phyloP scores from a whole-genome alignment of 352 stramenopile species.

The Pythium pyrilobum region DNA sequence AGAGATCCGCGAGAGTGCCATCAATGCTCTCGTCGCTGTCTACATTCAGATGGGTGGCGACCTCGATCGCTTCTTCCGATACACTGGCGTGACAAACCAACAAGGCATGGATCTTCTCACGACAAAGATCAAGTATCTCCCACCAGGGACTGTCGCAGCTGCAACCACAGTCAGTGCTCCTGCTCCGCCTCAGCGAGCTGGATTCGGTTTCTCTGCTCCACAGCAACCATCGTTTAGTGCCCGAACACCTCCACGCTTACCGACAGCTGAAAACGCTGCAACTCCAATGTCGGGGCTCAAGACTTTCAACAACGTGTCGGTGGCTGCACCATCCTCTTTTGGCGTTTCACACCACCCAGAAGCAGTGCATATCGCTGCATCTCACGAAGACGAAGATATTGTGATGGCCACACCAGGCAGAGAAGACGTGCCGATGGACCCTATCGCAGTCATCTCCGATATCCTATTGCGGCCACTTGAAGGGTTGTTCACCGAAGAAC shows the following conservation, averaged over 20 bases:
- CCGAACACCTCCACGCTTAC: conserved; percentile 19
- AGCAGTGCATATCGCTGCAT: neutral
- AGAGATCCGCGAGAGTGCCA: conserved; percentile 73
- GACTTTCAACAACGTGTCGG: conserved; percentile 19
- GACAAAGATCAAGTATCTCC: conserved; percentile 74
- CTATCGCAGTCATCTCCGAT: conserved; percentile 18
- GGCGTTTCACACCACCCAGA: neutral
- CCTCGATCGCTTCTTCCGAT: conserved; percentile 74
- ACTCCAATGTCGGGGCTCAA: conserved; percentile 30
- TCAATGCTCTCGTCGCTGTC: conserved; percentile 65
- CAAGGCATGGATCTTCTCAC: conserved; percentile 77
- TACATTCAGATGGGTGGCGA: conserved; percentile 63
- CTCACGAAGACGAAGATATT: conserved; percentile 42
- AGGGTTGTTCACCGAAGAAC: conserved; percentile 47
- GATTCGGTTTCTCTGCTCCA: conserved; percentile 18
- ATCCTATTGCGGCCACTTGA: conserved; percentile 66
- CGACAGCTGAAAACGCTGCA: conserved; percentile 1
- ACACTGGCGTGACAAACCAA: conserved; percentile 64
- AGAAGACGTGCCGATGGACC: conserved; percentile 29
- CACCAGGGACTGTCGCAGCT: conserved; percentile 27
- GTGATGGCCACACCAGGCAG: conserved; percentile 42
- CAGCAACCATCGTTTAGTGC: conserved; percentile 5
- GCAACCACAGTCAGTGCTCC: conserved; percentile 2
- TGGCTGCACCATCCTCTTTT: conserved; percentile 3
- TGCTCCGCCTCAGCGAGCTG: conserved; percentile 6